Conservation (phyloP, 306 rosid species). For the Phaseolus lunatus region DNA sequence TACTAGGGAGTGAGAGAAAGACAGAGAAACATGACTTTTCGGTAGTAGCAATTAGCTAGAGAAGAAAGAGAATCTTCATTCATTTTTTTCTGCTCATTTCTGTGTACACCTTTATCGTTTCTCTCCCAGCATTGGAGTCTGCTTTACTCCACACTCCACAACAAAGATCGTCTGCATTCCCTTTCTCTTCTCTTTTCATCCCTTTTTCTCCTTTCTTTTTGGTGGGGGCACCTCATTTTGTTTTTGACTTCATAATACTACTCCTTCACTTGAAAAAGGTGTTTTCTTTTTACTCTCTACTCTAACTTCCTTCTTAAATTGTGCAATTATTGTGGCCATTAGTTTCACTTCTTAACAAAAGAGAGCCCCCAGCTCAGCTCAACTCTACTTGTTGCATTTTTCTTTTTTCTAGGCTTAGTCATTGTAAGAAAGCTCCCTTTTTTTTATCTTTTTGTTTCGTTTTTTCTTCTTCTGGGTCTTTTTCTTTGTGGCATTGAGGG, state of each 20-base stretch:
- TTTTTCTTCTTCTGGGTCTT: slow-evolving; percentile 41
- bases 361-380: slow-evolving; percentile 32
- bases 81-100: slow-evolving; percentile 34
- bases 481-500: slow-evolving; percentile 51
- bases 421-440: slow-evolving; percentile 48
- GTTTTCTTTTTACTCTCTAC: slow-evolving; percentile 45
- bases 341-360: slow-evolving; percentile 24
- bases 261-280: slow-evolving; percentile 53
- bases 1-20: slow-evolving; percentile 43
- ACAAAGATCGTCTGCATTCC: slow-evolving; percentile 25
- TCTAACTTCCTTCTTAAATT: slow-evolving; percentile 31
- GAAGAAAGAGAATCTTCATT: slow-evolving; percentile 42
- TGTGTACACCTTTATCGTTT: slow-evolving; percentile 39
- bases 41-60: slow-evolving; percentile 36
- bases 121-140: slow-evolving; percentile 47
- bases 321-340: slow-evolving; percentile 47
- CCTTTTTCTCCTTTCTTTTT: not conserved
- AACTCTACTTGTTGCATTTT: slow-evolving; percentile 46
- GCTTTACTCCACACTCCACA: slow-evolving; percentile 53
- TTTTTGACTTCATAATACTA: slow-evolving; percentile 54
- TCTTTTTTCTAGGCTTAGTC: slow-evolving; percentile 48
- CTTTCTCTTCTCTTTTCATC: slow-evolving; percentile 35
- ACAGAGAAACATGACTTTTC: slow-evolving; percentile 12
- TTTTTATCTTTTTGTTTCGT: not conserved
- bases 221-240: slow-evolving; percentile 48